These are phyloP conservation scores for Kregervanrija pseudodelftensis DNA, from an alignment of 805 yeast species.

Conservation along the genomic window DNA sequence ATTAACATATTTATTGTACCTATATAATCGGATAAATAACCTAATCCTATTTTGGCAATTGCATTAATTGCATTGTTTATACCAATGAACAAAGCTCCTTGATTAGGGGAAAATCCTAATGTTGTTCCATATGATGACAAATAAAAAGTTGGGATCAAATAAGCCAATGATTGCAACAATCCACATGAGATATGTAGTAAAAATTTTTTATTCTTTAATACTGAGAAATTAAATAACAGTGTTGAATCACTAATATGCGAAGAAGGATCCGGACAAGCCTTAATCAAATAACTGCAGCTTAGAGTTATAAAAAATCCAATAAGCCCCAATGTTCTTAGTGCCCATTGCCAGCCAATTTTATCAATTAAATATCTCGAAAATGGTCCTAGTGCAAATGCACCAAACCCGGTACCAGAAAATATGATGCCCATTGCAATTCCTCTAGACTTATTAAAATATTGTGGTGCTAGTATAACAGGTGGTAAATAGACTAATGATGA, in stretches of 20 bases:
- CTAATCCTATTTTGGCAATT: conserved; percentile 26
- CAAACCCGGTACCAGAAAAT: conserved; percentile 36
- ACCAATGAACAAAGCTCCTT: conserved; percentile 31
- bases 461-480: conserved; percentile 41
- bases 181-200: conserved; percentile 9
- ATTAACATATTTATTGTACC: conserved; percentile 38
- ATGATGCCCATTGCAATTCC: conserved; percentile 36
- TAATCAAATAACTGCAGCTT: conserved; percentile 1
- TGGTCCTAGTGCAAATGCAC: conserved; percentile 35
- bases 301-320: conserved; percentile 16
- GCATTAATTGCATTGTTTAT: conserved; percentile 30
- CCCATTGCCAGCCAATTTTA: conserved; percentile 33
- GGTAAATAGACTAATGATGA: conserved; percentile 45
- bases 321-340: conserved; percentile 26
- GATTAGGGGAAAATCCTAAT: conserved; percentile 22
- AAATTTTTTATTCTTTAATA: conserved; percentile 1
- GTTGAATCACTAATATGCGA: not conserved
- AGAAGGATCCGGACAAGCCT: not conserved
- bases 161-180: conserved; percentile 30
- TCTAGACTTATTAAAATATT: conserved; percentile 49
- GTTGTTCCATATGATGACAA: conserved; percentile 30
- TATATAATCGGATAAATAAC: conserved; percentile 31
- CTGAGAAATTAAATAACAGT: conserved; percentile 1
- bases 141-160: conserved; percentile 27
- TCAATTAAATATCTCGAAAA: conserved; percentile 31